These are phyloP conservation scores for Flaveria brownii DNA, from an alignment of 129 eudicot genomes.

Conservation along the genomic window DNA sequence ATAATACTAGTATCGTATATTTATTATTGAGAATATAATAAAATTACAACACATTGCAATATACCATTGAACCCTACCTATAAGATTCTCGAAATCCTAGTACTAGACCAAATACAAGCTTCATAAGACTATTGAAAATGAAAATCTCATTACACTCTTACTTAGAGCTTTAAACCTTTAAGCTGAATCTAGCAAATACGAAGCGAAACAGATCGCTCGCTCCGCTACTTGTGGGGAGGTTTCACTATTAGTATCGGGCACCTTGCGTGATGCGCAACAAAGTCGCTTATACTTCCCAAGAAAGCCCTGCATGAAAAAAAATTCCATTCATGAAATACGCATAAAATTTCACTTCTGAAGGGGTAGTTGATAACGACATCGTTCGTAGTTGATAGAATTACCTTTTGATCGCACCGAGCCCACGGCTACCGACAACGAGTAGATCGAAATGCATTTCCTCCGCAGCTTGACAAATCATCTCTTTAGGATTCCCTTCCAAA, in stretches of 20 bases:
- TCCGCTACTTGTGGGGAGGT: constrained; percentile 41
- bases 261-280: constrained; percentile 55
- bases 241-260: constrained; percentile 56
- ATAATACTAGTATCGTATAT: too few relatives aligned
- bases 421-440: constrained; percentile 68
- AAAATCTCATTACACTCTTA: too few relatives aligned
- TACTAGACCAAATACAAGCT: too few relatives aligned
- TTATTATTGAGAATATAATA: too few relatives aligned
- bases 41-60: too few relatives aligned
- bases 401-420: constrained; percentile 62
- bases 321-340: too few relatives aligned
- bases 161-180: neutral
- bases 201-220: too few relatives aligned
- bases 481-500: constrained; percentile 66
- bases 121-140: too few relatives aligned
- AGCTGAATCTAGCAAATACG: neutral
- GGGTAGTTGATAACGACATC: neutral
- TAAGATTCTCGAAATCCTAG: too few relatives aligned
- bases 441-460: constrained; percentile 57
- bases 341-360: too few relatives aligned
- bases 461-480: constrained; percentile 50
- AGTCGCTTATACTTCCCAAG: constrained; percentile 61
- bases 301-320: constrained; percentile 45
- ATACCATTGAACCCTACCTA: too few relatives aligned
- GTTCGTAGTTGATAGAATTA: neutral